phyloP scores from a whole-genome alignment of 2,329 filamentous ascomycete species.

The Fusarium pseudoanthophilum region DNA sequence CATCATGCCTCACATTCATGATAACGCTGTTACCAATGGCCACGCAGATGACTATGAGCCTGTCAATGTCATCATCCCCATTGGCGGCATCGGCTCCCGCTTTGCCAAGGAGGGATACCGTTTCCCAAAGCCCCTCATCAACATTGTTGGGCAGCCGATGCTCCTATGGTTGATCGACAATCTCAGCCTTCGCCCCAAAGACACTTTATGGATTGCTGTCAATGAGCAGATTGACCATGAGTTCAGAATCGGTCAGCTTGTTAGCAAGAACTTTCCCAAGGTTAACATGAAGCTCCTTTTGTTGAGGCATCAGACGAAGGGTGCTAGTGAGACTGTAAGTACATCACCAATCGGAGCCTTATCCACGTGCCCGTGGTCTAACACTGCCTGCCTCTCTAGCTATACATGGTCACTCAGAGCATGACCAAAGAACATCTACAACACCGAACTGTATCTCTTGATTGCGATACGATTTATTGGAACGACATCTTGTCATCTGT shows the following conservation, averaged over 20 bases:
- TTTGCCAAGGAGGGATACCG: neutral
- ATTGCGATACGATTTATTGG: neutral
- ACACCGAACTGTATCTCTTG: neutral
- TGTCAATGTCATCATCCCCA: neutral
- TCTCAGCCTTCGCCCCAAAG: neutral
- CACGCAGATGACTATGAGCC: neutral
- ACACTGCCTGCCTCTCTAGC: neutral
- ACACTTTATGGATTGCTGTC: neutral
- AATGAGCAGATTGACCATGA: conserved; percentile 1
- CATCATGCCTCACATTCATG: neutral
- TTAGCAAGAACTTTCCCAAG: neutral
- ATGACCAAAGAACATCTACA: neutral
- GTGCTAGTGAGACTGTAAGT: conserved; percentile 1
- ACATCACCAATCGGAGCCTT: neutral
- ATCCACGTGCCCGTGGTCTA: neutral
- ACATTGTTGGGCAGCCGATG: neutral
- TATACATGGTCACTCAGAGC: neutral
- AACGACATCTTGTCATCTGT: neutral
- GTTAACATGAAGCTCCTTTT: neutral
- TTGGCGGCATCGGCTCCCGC: neutral
- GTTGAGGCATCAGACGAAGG: neutral
- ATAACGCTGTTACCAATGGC: neutral
- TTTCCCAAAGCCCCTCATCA: conserved; percentile 1
- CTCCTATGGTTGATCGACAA: neutral
- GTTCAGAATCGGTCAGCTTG: neutral